These are phyloP conservation scores for Alternaria sp. DNA, from an alignment of 2,329 filamentous ascomycete species.

Conservation along the genomic window DNA sequence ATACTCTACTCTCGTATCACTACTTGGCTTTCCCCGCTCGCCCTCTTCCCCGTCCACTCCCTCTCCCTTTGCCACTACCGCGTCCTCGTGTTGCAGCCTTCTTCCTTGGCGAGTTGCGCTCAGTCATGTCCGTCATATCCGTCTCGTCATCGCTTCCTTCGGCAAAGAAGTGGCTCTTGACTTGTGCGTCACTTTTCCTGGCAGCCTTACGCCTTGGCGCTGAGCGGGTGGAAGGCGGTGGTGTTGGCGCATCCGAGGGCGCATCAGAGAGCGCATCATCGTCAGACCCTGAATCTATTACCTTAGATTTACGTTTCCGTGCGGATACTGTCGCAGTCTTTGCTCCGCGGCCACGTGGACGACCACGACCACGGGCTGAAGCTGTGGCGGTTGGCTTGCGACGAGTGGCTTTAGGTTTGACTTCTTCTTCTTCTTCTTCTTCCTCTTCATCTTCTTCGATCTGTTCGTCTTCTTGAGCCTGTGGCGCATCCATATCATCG, in stretches of 20 bases:
- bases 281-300: constrained; percentile 18
- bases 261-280: constrained; percentile 21
- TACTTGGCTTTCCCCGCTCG: constrained; percentile 13
- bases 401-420: constrained; percentile 8
- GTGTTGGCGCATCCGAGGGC: constrained; percentile 13
- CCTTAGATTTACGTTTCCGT: constrained; percentile 16
- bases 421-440: constrained; percentile 40
- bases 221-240: constrained; percentile 19
- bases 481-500: constrained; percentile 5
- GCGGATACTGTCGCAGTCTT: constrained; percentile 17
- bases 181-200: constrained; percentile 37
- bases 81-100: constrained; percentile 3
- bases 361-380: neutral
- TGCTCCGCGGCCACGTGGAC: constrained; percentile 7
- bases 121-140: constrained; percentile 38
- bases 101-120: constrained; percentile 32
- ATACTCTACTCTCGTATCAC: neutral
- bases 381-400: constrained; percentile 17
- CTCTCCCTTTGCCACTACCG: constrained; percentile 11
- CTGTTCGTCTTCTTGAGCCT: constrained; percentile 54
- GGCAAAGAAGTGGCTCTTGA: constrained; percentile 48
- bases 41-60: constrained; percentile 19
- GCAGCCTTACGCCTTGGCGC: constrained; percentile 38
- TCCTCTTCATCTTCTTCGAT: constrained; percentile 51
- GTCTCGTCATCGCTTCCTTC: constrained; percentile 44